Evolutionary conservation across 441 rosid species (phyloP).

Genomic region (Viola pubescens): DNA sequence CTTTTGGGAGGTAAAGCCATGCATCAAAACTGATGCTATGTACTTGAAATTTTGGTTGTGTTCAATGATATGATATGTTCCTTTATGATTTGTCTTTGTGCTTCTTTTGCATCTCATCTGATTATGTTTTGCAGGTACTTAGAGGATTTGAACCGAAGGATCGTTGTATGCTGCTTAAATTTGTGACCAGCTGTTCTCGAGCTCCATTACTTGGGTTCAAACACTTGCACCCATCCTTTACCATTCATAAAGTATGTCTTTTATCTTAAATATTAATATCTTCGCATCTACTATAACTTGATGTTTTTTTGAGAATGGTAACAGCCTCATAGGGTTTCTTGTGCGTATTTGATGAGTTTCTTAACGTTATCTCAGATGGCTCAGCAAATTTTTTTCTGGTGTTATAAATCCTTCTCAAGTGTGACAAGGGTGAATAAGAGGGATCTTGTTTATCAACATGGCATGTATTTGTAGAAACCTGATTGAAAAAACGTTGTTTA

Average conservation of each 20-base stretch:
- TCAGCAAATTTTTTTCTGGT: too few relatives aligned
- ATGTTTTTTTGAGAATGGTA: background rate
- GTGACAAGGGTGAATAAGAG: too few relatives aligned
- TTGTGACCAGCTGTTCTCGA: conserved; percentile 97
- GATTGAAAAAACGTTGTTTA: too few relatives aligned
- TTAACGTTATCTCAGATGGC: too few relatives aligned
- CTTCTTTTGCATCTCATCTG: background rate
- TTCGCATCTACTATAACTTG: background rate
- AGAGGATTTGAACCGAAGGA: conserved; percentile 83
- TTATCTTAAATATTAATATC: background rate
- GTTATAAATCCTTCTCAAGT: too few relatives aligned
- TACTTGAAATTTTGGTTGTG: too few relatives aligned
- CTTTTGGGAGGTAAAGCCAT: conserved; percentile 84
- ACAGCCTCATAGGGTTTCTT: background rate
- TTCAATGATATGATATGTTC: background rate
- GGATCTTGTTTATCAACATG: too few relatives aligned
- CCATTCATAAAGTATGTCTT: conserved; percentile 73
- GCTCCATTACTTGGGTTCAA: conserved; percentile 97
- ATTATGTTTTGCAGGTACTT: conserved; percentile 52
- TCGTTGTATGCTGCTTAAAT: conserved; percentile 90
- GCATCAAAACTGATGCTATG: too few relatives aligned
- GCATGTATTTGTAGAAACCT: too few relatives aligned
- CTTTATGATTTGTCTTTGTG: background rate
- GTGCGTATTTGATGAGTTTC: too few relatives aligned
- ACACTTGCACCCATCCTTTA: conserved; percentile 90